These are phyloP conservation scores for Penicilliopsis zonata DNA, from an alignment of 495 filamentous ascomycete genomes.

Conservation along the genomic window DNA sequence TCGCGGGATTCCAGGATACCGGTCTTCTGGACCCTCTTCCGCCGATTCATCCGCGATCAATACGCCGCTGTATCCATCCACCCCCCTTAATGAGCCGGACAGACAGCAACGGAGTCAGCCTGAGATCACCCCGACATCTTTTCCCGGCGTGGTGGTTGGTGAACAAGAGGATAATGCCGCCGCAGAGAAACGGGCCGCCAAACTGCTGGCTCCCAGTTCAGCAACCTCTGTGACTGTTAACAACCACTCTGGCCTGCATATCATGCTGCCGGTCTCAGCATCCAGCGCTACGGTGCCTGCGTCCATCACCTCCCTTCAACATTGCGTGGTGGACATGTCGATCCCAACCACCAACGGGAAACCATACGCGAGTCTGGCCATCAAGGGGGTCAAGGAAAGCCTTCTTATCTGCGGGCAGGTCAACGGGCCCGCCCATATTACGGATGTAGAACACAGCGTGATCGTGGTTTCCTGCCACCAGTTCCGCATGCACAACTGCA, in stretches of 20 bases:
- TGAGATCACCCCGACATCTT: constrained; percentile 27
- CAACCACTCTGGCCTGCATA: constrained; percentile 48
- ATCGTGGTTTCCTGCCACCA: constrained; percentile 70
- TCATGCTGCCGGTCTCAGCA: constrained; percentile 56
- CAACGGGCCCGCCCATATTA: constrained; percentile 71
- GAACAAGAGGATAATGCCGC: constrained; percentile 7
- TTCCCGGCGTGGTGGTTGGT: constrained; percentile 11
- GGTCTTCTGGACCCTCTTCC: constrained; percentile 31
- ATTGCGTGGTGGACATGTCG: constrained; percentile 71
- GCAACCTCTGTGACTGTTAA: constrained; percentile 51
- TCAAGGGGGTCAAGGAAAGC: constrained; percentile 56
- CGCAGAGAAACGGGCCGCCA: constrained; percentile 7
- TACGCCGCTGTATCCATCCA: constrained; percentile 40
- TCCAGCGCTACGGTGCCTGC: constrained; percentile 55
- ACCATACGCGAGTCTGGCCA: constrained; percentile 61
- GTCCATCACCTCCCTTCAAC: constrained; percentile 55
- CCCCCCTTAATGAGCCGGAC: constrained; percentile 36
- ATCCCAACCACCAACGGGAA: constrained; percentile 46
- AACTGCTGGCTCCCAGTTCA: constrained; percentile 15
- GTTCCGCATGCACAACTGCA: constrained; percentile 82
- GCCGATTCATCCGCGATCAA: constrained; percentile 35
- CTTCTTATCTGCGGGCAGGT: constrained; percentile 69
- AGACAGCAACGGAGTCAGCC: constrained; percentile 20
- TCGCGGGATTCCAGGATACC: constrained; percentile 29
- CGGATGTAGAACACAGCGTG: constrained; percentile 56